phyloP scores from a whole-genome alignment of 1,139 yeast genomes.

The Zygosaccharomyces pseudobailii region DNA sequence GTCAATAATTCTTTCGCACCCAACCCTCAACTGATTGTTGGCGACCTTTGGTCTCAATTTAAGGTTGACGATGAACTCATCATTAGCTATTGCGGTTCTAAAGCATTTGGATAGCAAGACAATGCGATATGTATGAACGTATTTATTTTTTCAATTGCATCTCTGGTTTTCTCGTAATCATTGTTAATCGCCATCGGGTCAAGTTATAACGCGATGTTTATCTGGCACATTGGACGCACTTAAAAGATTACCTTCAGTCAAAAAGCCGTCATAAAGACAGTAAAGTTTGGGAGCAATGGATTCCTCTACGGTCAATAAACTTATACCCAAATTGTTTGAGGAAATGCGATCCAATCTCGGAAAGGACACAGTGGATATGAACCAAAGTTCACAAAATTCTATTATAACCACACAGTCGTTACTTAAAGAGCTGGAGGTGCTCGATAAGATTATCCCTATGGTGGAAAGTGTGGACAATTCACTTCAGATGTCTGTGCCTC shows the following conservation, averaged over 20 bases:
- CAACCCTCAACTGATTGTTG: conserved; percentile 30
- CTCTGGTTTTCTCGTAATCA: neutral
- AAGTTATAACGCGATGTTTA: neutral
- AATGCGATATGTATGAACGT: neutral
- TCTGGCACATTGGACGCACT: neutral
- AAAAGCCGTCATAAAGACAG: neutral
- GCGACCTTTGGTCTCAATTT: conserved; percentile 33
- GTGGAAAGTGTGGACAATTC: conserved; percentile 25
- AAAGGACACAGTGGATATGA: conserved; percentile 5
- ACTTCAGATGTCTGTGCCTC: conserved; percentile 20
- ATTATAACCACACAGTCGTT: conserved; percentile 30
- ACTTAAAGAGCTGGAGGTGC: conserved; percentile 26
- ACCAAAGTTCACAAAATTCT: conserved; percentile 8
- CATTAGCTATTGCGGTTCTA: conserved; percentile 33
- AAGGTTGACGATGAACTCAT: conserved; percentile 30
- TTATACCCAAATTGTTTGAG: conserved; percentile 31
- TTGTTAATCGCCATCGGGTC: neutral
- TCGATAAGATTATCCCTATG: conserved; percentile 30
- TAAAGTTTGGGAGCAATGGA: conserved; percentile 9
- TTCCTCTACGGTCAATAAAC: conserved; percentile 21
- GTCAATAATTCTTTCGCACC: conserved; percentile 35
- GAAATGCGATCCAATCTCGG: conserved; percentile 28
- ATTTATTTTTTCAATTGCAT: neutral
- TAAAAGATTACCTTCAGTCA: no score
- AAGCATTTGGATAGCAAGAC: conserved; percentile 30